Percentiles rank a stretch among this genome's conserved stretches.
Evolutionary conservation across 495 filamentous ascomycete species (phyloP).

Genomic region (Cudoniella acicularis): DNA sequence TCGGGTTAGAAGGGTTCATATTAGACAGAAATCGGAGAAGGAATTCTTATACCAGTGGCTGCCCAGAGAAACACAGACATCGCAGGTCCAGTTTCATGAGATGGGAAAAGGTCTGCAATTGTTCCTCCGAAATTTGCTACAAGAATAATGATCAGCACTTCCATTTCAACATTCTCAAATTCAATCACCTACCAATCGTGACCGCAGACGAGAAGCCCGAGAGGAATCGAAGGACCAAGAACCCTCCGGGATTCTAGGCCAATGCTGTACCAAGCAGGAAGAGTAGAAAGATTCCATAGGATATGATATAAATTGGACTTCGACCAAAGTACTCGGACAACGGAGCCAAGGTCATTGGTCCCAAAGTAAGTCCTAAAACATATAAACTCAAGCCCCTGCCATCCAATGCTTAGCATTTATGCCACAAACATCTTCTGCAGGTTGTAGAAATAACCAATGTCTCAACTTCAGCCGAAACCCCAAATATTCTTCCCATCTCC

Average conservation of each 20-base stretch:
- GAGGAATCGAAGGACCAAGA: constrained; percentile 24
- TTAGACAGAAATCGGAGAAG: not conserved
- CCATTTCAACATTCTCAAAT: too few relatives aligned
- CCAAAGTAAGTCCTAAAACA: constrained; percentile 22
- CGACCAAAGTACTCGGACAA: constrained; percentile 29
- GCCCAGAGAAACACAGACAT: constrained; percentile 12
- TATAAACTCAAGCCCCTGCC: constrained; percentile 28
- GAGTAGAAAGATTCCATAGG: constrained; percentile 28
- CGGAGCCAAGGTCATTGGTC: constrained; percentile 5
- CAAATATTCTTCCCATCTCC: constrained; percentile 32
- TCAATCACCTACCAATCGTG: constrained; percentile 19
- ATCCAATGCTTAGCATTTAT: too few relatives aligned
- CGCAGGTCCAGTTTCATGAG: not conserved
- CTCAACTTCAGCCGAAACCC: not conserved
- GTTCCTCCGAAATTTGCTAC: constrained; percentile 10
- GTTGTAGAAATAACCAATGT: not conserved
- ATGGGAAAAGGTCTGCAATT: constrained; percentile 11
- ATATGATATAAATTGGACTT: constrained; percentile 29
- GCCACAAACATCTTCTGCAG: constrained; percentile 30
- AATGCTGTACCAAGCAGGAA: constrained; percentile 28
- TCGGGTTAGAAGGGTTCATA: not conserved
- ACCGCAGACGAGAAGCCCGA: constrained; percentile 28
- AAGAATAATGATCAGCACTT: not conserved
- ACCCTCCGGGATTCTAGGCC: constrained; percentile 25
- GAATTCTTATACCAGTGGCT: not conserved